Conservation (phyloP, 768 basidiomycete genomes). For the Auricularia heimuer region DNA sequence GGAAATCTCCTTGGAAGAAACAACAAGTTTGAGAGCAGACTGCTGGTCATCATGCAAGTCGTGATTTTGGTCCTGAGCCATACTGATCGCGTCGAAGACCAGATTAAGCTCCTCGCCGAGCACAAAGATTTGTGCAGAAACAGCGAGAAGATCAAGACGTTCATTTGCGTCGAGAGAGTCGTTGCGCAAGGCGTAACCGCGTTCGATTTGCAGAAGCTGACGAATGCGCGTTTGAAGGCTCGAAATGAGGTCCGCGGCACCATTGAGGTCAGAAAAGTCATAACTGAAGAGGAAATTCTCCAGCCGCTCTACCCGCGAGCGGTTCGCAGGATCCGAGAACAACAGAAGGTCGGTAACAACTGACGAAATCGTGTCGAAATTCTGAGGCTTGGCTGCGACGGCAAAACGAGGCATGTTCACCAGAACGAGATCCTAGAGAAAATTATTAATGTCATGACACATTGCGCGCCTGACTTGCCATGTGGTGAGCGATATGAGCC, state of each 20-base stretch:
- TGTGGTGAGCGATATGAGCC: constrained; percentile 55
- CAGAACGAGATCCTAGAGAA: constrained; percentile 62
- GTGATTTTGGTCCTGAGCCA: constrained; percentile 62
- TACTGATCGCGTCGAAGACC: constrained; percentile 77
- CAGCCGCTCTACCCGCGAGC: constrained; percentile 63
- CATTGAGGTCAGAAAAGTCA: constrained; percentile 70
- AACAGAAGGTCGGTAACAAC: constrained; percentile 79
- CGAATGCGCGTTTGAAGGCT: constrained; percentile 68
- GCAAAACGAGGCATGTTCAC: constrained; percentile 80
- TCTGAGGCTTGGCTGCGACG: constrained; percentile 70
- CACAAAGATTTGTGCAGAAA: constrained; percentile 62
- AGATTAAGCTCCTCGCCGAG: constrained; percentile 72
- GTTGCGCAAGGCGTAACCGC: constrained; percentile 24
- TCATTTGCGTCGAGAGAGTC: constrained; percentile 25
- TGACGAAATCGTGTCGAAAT: constrained; percentile 78
- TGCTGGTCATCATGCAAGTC: constrained; percentile 61
- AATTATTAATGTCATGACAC: not conserved
- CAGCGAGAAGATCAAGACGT: constrained; percentile 47
- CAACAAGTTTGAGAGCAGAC: constrained; percentile 70
- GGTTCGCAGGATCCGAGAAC: constrained; percentile 82
- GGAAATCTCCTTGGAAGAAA: constrained; percentile 76
- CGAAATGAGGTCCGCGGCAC: constrained; percentile 61
- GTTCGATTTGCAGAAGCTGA: constrained; percentile 28
- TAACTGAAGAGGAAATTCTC: constrained; percentile 80
- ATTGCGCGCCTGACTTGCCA: constrained; percentile 28